phyloP scores from a whole-genome alignment of 441 rosid genomes.

The Populus tomentosa region DNA sequence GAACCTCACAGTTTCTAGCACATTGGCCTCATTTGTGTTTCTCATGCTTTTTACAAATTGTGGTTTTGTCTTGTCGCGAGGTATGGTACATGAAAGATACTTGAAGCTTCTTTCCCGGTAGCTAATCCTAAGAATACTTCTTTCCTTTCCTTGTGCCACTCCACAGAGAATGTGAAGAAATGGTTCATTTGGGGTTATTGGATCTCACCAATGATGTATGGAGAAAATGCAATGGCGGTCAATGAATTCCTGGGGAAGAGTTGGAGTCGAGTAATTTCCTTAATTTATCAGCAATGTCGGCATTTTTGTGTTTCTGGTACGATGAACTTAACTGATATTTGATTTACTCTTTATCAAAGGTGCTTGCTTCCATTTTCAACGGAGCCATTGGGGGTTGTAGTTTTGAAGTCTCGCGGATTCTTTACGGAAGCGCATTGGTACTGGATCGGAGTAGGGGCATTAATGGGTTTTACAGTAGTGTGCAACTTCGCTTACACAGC shows the following conservation, averaged over 20 bases:
- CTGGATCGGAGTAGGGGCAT: conserved; percentile 43
- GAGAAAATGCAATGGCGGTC: conserved; percentile 58
- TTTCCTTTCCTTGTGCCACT: background rate
- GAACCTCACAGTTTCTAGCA: conserved; percentile 59
- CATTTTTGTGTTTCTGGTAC: background rate
- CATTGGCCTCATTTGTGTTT: conserved; percentile 59
- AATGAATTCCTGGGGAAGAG: conserved; percentile 72
- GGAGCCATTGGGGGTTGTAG: conserved; percentile 40
- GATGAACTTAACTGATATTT: background rate
- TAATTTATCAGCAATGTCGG: background rate
- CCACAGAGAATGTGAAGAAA: conserved; percentile 47
- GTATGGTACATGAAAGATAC: conserved; percentile 17
- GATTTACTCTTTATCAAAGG: conserved; percentile 15
- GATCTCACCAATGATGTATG: conserved; percentile 76
- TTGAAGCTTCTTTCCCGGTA: background rate
- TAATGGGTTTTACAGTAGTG: conserved; percentile 39
- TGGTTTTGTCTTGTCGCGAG: conserved; percentile 63
- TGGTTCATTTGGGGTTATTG: conserved; percentile 87
- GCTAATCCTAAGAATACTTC: background rate
- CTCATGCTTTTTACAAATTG: conserved; percentile 49
- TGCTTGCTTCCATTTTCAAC: conserved; percentile 20
- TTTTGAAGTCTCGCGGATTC: conserved; percentile 51
- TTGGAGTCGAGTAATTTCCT: conserved; percentile 53
- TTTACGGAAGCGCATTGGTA: conserved; percentile 16
- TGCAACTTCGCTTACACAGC: conserved; percentile 43